Conservation (phyloP, 1,284 basidiomycete genomes). For the Fomitiporia mediterranea region DNA sequence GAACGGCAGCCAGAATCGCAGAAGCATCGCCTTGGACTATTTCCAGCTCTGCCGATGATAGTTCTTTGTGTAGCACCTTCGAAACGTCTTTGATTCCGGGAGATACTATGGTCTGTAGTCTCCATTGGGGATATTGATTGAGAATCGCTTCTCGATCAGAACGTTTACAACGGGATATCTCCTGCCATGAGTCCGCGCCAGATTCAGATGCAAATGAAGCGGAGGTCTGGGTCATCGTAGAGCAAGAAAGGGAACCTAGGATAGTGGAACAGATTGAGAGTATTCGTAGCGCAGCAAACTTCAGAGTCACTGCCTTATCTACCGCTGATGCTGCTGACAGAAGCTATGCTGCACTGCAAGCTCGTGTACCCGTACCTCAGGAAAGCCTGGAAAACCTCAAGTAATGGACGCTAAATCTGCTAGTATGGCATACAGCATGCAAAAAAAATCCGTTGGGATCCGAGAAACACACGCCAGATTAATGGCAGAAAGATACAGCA, state of each 20-base stretch:
- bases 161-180: constrained; percentile 27
- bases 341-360: not conserved
- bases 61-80: constrained; percentile 27
- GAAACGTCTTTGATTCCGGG: constrained; percentile 30
- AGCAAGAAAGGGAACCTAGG: not conserved
- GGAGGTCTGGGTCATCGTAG: not conserved
- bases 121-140: constrained; percentile 30
- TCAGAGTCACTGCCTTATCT: not conserved
- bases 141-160: constrained; percentile 31
- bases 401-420: not conserved
- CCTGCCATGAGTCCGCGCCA: constrained; percentile 21
- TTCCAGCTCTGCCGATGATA: constrained; percentile 31
- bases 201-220: not conserved
- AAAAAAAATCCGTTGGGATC: not conserved
- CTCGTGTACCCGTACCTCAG: not conserved
- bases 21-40: constrained; percentile 35
- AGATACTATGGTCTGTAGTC: constrained; percentile 25
- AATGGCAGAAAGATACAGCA: too few relatives aligned
- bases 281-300: too few relatives aligned
- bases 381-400: not conserved
- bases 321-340: not conserved
- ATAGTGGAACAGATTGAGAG: too few relatives aligned
- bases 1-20: constrained; percentile 29
- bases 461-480: too few relatives aligned
- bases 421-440: not conserved